Percentiles rank a stretch among this genome's conserved stretches.
Evolutionary conservation across 31 red algal species (phyloP).

Genomic region (Endocladia muricata): DNA sequence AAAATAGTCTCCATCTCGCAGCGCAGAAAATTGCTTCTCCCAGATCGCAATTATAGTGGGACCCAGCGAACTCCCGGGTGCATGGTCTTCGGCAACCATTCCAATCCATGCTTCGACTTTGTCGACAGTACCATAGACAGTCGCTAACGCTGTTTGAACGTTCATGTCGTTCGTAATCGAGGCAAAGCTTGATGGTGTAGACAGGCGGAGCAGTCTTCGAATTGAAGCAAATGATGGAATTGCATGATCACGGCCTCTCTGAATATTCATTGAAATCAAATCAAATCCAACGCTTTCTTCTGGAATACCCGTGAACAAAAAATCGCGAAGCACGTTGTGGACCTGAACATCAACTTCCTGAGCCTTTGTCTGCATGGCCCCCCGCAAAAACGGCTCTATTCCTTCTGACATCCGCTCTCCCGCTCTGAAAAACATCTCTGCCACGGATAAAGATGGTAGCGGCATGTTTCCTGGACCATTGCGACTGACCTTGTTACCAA

Average conservation of each 20-base stretch:
- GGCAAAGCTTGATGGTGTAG: background rate
- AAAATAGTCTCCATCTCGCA: constrained; percentile 45
- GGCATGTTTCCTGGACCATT: background rate
- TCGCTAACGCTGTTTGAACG: constrained; percentile 6
- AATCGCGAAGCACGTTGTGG: constrained; percentile 37
- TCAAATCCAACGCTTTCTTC: constrained; percentile 43
- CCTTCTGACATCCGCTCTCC: background rate
- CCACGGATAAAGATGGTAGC: background rate
- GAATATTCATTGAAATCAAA: constrained; percentile 41
- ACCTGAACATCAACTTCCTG: constrained; percentile 74
- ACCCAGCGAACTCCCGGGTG: constrained; percentile 22
- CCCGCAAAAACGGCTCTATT: constrained; percentile 54
- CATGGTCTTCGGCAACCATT: constrained; percentile 47
- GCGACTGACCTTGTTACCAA: constrained; percentile 25
- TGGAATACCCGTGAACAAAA: constrained; percentile 33
- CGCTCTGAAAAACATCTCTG: constrained; percentile 37
- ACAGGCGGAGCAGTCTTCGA: constrained; percentile 13
- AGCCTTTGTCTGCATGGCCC: constrained; percentile 17
- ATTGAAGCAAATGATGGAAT: constrained; percentile 30
- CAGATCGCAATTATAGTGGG: constrained; percentile 18
- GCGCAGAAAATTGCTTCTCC: constrained; percentile 34
- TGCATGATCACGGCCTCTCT: constrained; percentile 27
- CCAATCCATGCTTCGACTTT: constrained; percentile 51
- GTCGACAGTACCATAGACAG: constrained; percentile 32
- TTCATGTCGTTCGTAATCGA: constrained; percentile 8